Percentiles rank a stretch among this genome's conserved stretches.
phyloP scores from a whole-genome alignment of 345 rosid genomes.

The Geranium rotundifolium region DNA sequence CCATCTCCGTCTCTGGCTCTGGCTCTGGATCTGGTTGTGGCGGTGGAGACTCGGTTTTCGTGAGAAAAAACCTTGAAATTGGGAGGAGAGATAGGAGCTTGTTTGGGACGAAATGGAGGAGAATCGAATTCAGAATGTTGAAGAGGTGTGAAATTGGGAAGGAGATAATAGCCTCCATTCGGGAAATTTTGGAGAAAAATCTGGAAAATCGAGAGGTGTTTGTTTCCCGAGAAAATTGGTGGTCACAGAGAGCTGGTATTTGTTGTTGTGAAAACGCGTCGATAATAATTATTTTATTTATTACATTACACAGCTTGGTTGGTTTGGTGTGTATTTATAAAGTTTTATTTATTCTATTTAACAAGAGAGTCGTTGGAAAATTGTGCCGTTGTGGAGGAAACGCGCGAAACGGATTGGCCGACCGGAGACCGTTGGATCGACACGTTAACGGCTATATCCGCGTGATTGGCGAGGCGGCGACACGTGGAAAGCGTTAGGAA shows the following conservation, averaged over 20 bases:
- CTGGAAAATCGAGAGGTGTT: not conserved
- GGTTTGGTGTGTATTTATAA: no score
- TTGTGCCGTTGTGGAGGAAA: no score
- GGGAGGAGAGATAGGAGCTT: conserved; percentile 38
- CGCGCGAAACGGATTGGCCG: no score
- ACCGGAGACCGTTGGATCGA: no score
- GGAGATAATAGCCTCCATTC: conserved; percentile 22
- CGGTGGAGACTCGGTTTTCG: conserved; percentile 6
- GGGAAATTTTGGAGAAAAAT: not conserved
- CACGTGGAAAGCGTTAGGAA: no score
- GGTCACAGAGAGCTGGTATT: not conserved
- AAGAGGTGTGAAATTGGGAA: conserved; percentile 38
- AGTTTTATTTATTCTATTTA: no score
- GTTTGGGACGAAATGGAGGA: conserved; percentile 40
- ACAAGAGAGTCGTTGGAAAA: not conserved
- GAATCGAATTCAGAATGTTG: conserved; percentile 29
- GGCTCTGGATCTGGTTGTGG: conserved; percentile 10
- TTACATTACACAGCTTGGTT: no score
- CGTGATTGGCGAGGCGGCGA: no score
- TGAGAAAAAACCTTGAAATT: conserved; percentile 17
- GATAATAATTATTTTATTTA: no score
- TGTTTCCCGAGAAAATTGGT: not conserved
- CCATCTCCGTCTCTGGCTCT: conserved; percentile 20
- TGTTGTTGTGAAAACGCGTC: not conserved
- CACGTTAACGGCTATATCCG: not conserved